Percentiles rank a stretch among this genome's conserved stretches.
Conservation (phyloP, 2,329 filamentous ascomycete species). For the Juglanconis oblonga region DNA sequence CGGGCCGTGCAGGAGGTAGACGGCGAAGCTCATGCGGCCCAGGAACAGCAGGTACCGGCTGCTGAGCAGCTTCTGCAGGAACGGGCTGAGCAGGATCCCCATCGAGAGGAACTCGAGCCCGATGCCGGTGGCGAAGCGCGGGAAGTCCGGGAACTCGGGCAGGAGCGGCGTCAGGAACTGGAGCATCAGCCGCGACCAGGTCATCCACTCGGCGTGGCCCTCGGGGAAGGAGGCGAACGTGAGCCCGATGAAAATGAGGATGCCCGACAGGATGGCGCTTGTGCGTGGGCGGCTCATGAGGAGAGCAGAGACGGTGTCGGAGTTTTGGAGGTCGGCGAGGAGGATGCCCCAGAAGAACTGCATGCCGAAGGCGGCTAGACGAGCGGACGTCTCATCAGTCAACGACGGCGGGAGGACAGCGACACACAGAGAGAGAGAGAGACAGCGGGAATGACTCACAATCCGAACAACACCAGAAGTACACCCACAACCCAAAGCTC, state of each 20-base stretch:
- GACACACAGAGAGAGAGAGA: background rate
- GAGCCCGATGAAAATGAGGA: constrained; percentile 51
- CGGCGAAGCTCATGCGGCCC: constrained; percentile 61
- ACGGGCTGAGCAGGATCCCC: constrained; percentile 50
- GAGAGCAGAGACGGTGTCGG: constrained; percentile 45
- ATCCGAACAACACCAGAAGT: constrained; percentile 41
- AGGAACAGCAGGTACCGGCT: constrained; percentile 58
- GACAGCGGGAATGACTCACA: constrained; percentile 24
- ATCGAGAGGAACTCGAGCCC: constrained; percentile 42
- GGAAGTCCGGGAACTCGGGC: constrained; percentile 43
- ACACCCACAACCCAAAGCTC: constrained; percentile 45
- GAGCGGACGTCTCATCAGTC: constrained; percentile 13
- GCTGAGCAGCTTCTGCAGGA: constrained; percentile 50
- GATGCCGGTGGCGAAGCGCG: constrained; percentile 37
- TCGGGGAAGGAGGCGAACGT: constrained; percentile 60
- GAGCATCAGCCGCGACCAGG: constrained; percentile 50
- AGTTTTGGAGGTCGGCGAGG: constrained; percentile 56
- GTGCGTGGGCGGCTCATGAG: constrained; percentile 42
- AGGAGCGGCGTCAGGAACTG: constrained; percentile 42
- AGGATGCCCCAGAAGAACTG: constrained; percentile 63
- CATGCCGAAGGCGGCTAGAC: constrained; percentile 46
- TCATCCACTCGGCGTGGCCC: constrained; percentile 47
- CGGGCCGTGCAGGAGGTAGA: constrained; percentile 62
- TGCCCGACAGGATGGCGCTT: constrained; percentile 41
- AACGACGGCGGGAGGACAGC: too few relatives aligned